phyloP scores from a whole-genome alignment of 2,329 filamentous ascomycete species.

The Xylariaceae sp. region DNA sequence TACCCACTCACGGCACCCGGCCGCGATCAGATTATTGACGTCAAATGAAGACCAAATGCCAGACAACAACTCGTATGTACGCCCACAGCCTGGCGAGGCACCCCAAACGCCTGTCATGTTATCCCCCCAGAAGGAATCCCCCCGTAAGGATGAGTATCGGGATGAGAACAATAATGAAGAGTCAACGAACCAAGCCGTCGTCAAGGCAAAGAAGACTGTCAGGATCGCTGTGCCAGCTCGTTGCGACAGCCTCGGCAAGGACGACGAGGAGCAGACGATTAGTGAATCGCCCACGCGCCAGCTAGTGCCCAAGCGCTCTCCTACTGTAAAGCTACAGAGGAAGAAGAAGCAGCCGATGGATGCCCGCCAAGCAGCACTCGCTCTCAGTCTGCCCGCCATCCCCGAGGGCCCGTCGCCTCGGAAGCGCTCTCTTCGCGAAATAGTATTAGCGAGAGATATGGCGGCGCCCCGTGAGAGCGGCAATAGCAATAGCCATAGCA shows the following conservation, averaged over 20 bases:
- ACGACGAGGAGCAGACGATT: slow-evolving; percentile 35
- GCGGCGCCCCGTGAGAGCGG: background rate
- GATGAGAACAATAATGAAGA: slow-evolving; percentile 4
- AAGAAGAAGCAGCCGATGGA: slow-evolving; percentile 33
- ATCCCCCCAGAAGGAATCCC: slow-evolving; percentile 17
- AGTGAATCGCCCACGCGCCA: slow-evolving; percentile 24
- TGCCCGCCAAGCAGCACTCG: slow-evolving; percentile 32
- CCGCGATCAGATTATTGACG: slow-evolving; percentile 57
- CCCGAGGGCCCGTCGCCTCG: slow-evolving; percentile 47
- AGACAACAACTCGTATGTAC: slow-evolving; percentile 52
- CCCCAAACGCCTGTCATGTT: slow-evolving; percentile 22
- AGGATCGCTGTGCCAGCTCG: slow-evolving; percentile 26
- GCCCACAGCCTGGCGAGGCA: slow-evolving; percentile 22
- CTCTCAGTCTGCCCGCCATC: slow-evolving; percentile 43
- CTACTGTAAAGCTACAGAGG: slow-evolving; percentile 50
- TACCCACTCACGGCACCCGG: slow-evolving; percentile 40
- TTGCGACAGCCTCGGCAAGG: slow-evolving; percentile 32
- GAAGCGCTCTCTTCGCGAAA: slow-evolving; percentile 34
- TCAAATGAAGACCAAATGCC: slow-evolving; percentile 52
- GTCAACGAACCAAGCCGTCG: too few species aligned
- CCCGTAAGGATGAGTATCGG: slow-evolving; percentile 20
- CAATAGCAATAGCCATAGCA: too few species aligned
- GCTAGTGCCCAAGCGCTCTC: slow-evolving; percentile 23
- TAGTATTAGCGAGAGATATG: slow-evolving; percentile 24
- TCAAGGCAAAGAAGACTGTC: slow-evolving; percentile 23